Evolutionary conservation across 129 eudicot genomes (phyloP), one percentile per base, ranked within the genome.

Genomic region (Kitagawia praeruptora): DNA sequence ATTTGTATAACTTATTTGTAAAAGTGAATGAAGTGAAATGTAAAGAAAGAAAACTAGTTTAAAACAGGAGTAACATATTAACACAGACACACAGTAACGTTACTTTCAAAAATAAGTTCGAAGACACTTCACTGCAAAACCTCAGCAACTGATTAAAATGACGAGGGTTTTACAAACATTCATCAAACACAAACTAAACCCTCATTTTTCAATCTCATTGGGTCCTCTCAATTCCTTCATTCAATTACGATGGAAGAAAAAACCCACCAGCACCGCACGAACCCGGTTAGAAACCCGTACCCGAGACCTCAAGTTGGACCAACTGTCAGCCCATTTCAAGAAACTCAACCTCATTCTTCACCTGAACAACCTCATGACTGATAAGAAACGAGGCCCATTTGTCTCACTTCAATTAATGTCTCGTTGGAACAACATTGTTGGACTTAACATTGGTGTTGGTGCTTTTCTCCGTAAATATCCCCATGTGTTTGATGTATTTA

Each of bases 261-360:
- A 83, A 78, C 93, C 97, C 39, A 82, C 89, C 0, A 73, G 53
- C 83, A 89, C 92, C 0, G 96, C 98, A 71, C 91, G 83, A 80
- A 91, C 96, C 87, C 98, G 97, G 6, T 80, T 93, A 67, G 93
- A 93, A 78, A 81, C 67, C 80, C 88, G 97, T 75, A 89, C 93
- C 87, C 81, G 88, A 14, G 98, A 93, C 88, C 84, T 84, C 25
- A 91, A 88, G 21, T 86, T 93, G 76, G 97, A 93, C 80, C 74
- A 73, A 49, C 85, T 88, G 80, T 81, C 88, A 63, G 15, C 56
- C 82, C 87, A 83, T 27, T 56, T 75, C 82, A 85, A 74, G 83
- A 89, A 89, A 74, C 91, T 93, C 80, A 84, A 31, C 75, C 80
- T 87, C 82, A 66, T 89, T 66, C 87, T 91, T 83, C 67, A 63